Conservation (phyloP, 108 stramenopile species). For the Fragilariopsis cylindrus region DNA sequence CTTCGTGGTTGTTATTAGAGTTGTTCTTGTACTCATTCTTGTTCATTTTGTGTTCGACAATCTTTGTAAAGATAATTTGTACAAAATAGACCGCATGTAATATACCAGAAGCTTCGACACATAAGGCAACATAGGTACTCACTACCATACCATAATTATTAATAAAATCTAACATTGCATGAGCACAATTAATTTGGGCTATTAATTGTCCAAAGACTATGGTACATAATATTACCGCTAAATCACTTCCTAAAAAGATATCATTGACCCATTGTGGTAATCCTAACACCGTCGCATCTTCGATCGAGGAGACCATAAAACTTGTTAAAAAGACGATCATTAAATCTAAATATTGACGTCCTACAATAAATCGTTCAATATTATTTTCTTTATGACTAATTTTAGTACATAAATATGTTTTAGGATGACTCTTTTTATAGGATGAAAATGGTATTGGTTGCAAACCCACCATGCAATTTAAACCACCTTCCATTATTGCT, state of each 20-base stretch:
- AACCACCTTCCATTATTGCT: constrained; percentile 74
- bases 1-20: no score
- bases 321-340: constrained; percentile 58
- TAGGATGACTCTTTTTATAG: constrained; percentile 53
- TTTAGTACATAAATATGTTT: constrained; percentile 44
- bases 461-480: constrained; percentile 63
- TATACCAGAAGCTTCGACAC: constrained; percentile 63
- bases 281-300: constrained; percentile 35
- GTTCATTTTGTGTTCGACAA: constrained; percentile 15
- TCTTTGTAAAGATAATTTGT: constrained; percentile 44
- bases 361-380: constrained; percentile 69
- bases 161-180: constrained; percentile 77
- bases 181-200: constrained; percentile 46
- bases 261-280: constrained; percentile 32
- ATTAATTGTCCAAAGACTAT: constrained; percentile 64
- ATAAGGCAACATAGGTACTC: constrained; percentile 51
- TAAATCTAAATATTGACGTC: constrained; percentile 67
- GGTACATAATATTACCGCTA: constrained; percentile 59
- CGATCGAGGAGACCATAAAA: constrained; percentile 51
- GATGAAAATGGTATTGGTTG: constrained; percentile 50
- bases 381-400: constrained; percentile 65
- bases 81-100: constrained; percentile 68
- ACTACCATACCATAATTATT: constrained; percentile 64
- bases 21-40: not conserved
- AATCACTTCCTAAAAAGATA: constrained; percentile 51